These are phyloP conservation scores for Volutella citrinella DNA, from an alignment of 2,329 filamentous ascomycete species.

Conservation along the genomic window DNA sequence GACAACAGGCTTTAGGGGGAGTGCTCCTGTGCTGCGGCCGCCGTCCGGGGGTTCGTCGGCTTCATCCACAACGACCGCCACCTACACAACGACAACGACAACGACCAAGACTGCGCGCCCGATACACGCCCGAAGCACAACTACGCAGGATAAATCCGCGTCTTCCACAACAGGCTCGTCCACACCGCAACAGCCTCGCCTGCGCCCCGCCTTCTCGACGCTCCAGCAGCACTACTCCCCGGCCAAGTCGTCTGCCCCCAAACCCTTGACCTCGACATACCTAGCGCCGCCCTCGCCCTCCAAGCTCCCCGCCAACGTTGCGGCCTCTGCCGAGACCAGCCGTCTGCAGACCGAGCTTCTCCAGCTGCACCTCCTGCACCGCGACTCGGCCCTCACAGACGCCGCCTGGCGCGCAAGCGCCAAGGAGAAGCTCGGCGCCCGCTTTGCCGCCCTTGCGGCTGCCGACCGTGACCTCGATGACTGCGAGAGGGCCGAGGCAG, in stretches of 20 bases:
- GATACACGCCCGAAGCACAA: conserved; percentile 12
- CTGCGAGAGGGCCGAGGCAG: conserved; percentile 42
- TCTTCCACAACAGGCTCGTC: conserved; percentile 6
- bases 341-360: conserved; percentile 63
- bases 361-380: conserved; percentile 63
- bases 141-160: conserved; percentile 4
- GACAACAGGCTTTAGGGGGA: conserved; percentile 23
- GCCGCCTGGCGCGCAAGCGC: conserved; percentile 57
- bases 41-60: conserved; percentile 23
- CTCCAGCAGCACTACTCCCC: conserved; percentile 68
- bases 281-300: conserved; percentile 60
- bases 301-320: conserved; percentile 59
- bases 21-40: conserved; percentile 29
- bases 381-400: conserved; percentile 43
- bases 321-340: conserved; percentile 54
- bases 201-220: conserved; percentile 57
- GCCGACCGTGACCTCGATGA: conserved; percentile 33
- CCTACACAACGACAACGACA: conserved; percentile 17
- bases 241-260: conserved; percentile 57
- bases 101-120: conserved; percentile 15
- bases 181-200: conserved; percentile 29
- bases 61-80: conserved; percentile 15
- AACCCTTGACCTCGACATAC: conserved; percentile 56
- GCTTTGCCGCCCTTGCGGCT: conserved; percentile 40
- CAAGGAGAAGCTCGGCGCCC: conserved; percentile 40